Conservation (phyloP, 345 rosid genomes). For the Trapa bicornis region DNA sequence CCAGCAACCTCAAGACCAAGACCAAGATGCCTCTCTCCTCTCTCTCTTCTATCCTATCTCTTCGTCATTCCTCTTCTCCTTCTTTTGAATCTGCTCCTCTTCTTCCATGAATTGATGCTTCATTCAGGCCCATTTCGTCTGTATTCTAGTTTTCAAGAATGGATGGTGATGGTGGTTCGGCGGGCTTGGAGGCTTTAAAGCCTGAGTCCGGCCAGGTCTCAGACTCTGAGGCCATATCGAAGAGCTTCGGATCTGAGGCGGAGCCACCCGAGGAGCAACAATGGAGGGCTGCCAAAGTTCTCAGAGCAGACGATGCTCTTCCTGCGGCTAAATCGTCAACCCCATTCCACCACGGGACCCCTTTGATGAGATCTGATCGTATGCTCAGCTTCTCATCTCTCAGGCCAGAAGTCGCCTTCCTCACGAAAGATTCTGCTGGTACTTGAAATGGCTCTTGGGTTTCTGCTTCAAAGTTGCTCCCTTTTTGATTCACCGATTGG, state of each 20-base stretch:
- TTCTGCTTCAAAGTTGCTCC: slow-evolving; percentile 17
- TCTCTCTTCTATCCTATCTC: too few relatives aligned
- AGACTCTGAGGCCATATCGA: slow-evolving; percentile 23
- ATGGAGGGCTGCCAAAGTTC: slow-evolving; percentile 40
- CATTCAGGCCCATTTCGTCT: too few relatives aligned
- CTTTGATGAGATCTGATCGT: slow-evolving; percentile 14
- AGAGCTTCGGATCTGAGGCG: slow-evolving; percentile 42
- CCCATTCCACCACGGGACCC: slow-evolving; percentile 2
- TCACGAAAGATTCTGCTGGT: slow-evolving; percentile 18
- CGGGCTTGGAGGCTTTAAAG: slow-evolving; percentile 3
- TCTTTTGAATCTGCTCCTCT: too few relatives aligned
- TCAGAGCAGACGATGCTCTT: slow-evolving; percentile 23
- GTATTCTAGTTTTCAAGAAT: too few relatives aligned
- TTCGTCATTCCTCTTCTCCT: too few relatives aligned
- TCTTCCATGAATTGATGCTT: too few relatives aligned
- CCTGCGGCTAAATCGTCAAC: slow-evolving; percentile 11
- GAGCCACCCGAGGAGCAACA: slow-evolving; percentile 34
- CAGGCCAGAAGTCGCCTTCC: slow-evolving; percentile 29
- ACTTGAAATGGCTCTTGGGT: slow-evolving; percentile 17
- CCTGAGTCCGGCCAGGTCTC: slow-evolving; percentile 33
- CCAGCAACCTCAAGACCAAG: neutral
- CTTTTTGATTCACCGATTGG: neutral
- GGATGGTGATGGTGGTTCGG: too few relatives aligned
- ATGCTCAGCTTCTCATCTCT: slow-evolving; percentile 54
- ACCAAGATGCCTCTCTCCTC: slow-evolving; percentile 1